Base-by-base conservation (phyloP, 1,284 basidiomycete genomes). In the Abortiporus biennis region DNA sequence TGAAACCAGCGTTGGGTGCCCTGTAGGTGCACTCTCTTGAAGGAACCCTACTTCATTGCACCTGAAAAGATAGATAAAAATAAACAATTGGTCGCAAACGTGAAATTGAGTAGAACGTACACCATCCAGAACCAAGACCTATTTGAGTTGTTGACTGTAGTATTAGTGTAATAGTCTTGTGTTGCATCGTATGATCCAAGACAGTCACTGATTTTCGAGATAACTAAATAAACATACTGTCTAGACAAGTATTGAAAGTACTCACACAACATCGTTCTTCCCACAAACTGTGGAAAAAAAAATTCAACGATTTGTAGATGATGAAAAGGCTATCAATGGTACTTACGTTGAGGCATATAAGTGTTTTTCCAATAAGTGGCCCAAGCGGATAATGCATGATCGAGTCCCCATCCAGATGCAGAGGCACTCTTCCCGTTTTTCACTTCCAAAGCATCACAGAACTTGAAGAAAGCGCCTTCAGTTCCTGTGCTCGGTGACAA, bases 391-490 rank as follows among this genome's bases (percentile, higher is more conserved):
- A 86, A 62, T 4, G 84, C 80, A 47, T 81, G 66, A 0, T 77
- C 64, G 8, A 83, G 61, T 16, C 85, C 83, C 72, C 77, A 85
- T 6, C 85, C 83, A 1, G 50, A 52, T 1, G 66, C 61, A 17
- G 72, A 65, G 3, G 83, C 80, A 38, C 50, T 71, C 2, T 69
- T 63, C 4, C 80, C 80, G 44, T 81, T 52, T 55, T 78, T 78
- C 19, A 84, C 78, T 57, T 87, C 83, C 0, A 87, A 64, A 0
- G 80, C 79, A 52, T 87, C 82, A 48, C 85, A 87, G 60, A 86
- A 87, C 13, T 70, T 37, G 60, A 68, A 80, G 63, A 87, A 87
- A 27, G 56, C 42, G 3, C 55, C 49, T 6, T 59, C 64, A 3
- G 64, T 54, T 2, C 65, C 65, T 1, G 64, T 61, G 3, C 64